Conservation (phyloP, 805 yeast species). For the Candida easanensis region DNA sequence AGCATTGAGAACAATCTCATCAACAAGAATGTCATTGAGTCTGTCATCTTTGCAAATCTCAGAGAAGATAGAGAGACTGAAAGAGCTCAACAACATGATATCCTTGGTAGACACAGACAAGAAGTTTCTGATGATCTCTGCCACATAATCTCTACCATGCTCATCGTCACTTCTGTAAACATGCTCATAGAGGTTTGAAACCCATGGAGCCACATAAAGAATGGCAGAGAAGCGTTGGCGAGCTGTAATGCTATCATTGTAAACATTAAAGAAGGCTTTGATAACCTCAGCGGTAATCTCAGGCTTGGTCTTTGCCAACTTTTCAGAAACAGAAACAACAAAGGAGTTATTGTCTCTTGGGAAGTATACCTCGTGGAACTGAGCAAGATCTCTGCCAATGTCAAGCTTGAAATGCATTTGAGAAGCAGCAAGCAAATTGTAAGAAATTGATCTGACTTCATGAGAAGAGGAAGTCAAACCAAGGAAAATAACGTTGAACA, state of each 20-base stretch:
- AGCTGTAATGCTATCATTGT: slow-evolving; percentile 37
- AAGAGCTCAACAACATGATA: slow-evolving; percentile 45
- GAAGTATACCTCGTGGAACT: slow-evolving; percentile 58
- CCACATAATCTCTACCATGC: slow-evolving; percentile 57
- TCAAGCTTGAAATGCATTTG: slow-evolving; percentile 58
- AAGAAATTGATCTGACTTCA: slow-evolving; percentile 61
- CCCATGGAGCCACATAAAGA: slow-evolving; percentile 69
- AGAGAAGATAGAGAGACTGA: slow-evolving; percentile 66
- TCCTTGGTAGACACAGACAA: slow-evolving; percentile 55
- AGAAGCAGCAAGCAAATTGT: slow-evolving; percentile 57
- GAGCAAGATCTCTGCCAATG: slow-evolving; percentile 53
- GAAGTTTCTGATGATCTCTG: slow-evolving; percentile 59
- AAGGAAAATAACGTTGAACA: slow-evolving; percentile 62
- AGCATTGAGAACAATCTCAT: slow-evolving; percentile 71
- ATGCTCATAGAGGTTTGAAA: slow-evolving; percentile 57
- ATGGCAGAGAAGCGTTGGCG: slow-evolving; percentile 29
- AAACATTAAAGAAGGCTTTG: slow-evolving; percentile 48
- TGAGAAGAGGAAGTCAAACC: slow-evolving; percentile 62
- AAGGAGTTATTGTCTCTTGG: slow-evolving; percentile 67
- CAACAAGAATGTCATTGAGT: slow-evolving; percentile 55
- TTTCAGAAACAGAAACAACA: slow-evolving; percentile 52
- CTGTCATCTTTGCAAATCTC: slow-evolving; percentile 59
- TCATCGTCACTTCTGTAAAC: slow-evolving; percentile 54
- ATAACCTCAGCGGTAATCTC: slow-evolving; percentile 57
- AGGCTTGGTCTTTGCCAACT: slow-evolving; percentile 57